Base-by-base conservation (phyloP, 2,329 filamentous ascomycete genomes). In the Ambrosiella beaveri region DNA sequence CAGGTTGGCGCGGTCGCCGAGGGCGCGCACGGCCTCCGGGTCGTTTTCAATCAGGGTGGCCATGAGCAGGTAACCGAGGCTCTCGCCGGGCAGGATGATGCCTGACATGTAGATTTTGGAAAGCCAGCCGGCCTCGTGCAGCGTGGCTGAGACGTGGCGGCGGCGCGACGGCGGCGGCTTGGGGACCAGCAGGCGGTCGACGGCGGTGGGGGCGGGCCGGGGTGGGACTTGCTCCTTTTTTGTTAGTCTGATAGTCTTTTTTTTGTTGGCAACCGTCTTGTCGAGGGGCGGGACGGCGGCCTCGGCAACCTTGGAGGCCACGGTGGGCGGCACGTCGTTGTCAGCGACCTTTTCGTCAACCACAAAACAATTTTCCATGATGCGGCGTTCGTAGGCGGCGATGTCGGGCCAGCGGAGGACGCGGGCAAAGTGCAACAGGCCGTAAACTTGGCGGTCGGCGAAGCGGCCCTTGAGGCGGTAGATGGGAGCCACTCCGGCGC, bases 81-180 rank as follows among this genome's bases (percentile, higher is more conserved):
- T 74, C 62, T 85, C 82, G 2, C 82, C 82, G 0, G 82, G 82
- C 7, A 85, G 70, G 64, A 85, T 74, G 50, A 85, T 66, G 0
- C 82, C 81, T 39, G 80, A 84, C 7, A 85, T 70, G 63, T 84
- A 85, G 27, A 80, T 83, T 65, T 81, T 81, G 4, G 81, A 84
- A 15, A 85, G 72, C 82, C 82, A 85, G 1, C 82, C 82, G 0
- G 77, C 75, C 1, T 75, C 70, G 61, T 81, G 76, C 19, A 84
- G 69, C 1, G 76, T 76, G 1, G 80, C 78, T 13, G 79, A 75
- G 54, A 82, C 71, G 62, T 74, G 80, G 52, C 74, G 72, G 40
- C 76, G 72, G 59, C 77, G 73, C 1, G 73, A 70, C 5, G 72
- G 65, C 8, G 40, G 56, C 19, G 53, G 38, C 12, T 55, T 56